Base-by-base conservation (phyloP, 495 filamentous ascomycete species). In the Aspergillus asperescens region DNA sequence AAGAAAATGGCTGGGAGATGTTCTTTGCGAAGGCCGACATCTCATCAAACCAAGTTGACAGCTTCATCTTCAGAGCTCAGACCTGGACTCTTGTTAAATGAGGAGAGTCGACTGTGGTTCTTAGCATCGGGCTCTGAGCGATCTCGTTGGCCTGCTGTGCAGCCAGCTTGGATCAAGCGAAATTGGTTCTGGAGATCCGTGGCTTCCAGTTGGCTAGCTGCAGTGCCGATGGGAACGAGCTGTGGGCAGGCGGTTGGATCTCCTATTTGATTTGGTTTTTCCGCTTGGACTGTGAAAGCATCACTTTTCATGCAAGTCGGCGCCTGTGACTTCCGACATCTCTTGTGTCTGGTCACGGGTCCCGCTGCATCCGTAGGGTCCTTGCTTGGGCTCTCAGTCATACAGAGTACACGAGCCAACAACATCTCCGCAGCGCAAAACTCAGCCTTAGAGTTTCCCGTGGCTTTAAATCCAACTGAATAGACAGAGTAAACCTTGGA, bases 331-430 rank as follows among this genome's bases (percentile, higher is more conserved):
- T 52, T 60, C 63, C 60, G 67, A 48, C 32, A 39, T 23, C 47
- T 49, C 50, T 51, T 42, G 48, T 37, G 28, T 15, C 32, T 35
- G 32, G 32, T n/a, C n/a, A n/a, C n/a, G n/a, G n/a, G 32, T 62
- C 67, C 69, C 69, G 67, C 53, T 37, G 60, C 62, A 58, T 67
- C 65, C 65, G 69, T 62, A 54, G 57, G 15, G n/a, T n/a, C n/a
- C n/a, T 22, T 50, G n/a, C 1, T 42, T 40, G 12, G 18, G 28
- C 22, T 27, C 2, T n/a, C 4, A 2, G 23, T 27, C 20, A 24
- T n/a, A 32, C 18, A 51, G 40, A 50, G 27, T 8, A 41, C 13
- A 22, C 23, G 28, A 49, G n/a, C n/a, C n/a, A n/a, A 32, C 20
- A 39, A 25, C 7, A 12, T 2, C 28, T 32, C 9, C 18, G 18